Conservation (phyloP, 2,329 filamentous ascomycete species). For the Drechslera avenae region DNA sequence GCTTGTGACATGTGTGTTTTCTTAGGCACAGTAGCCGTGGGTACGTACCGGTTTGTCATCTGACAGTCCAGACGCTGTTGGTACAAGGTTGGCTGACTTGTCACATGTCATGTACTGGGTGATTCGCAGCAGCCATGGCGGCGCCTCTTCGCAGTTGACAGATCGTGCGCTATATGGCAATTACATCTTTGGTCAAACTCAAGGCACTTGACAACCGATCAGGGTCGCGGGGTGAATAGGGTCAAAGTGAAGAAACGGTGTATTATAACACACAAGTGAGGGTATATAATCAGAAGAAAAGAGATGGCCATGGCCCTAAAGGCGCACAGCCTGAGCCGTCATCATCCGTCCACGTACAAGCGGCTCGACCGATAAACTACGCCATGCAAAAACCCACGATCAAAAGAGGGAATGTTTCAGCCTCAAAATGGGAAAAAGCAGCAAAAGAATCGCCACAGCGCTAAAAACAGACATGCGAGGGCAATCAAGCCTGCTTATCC, state of each 20-base stretch:
- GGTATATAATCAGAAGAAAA: constrained; percentile 17
- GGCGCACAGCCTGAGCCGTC: neutral
- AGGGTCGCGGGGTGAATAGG: neutral
- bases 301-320: no score
- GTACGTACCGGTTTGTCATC: neutral
- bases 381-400: constrained; percentile 2
- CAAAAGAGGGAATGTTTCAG: constrained; percentile 7
- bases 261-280: constrained; percentile 10
- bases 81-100: neutral
- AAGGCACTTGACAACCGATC: no score
- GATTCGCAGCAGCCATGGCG: no score
- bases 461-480: constrained; percentile 13
- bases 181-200: no score
- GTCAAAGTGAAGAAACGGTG: neutral
- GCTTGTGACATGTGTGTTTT: constrained; percentile 1
- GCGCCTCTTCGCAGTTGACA: neutral
- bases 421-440: constrained; percentile 2
- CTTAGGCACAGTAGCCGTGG: neutral
- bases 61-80: neutral
- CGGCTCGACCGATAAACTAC: neutral
- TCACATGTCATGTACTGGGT: no score
- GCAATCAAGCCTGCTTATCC: constrained; percentile 29
- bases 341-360: neutral
- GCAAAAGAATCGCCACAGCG: neutral
- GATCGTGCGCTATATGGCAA: neutral